A percentile compares a stretch with the other conserved stretches of the same genome.
Conservation (phyloP, 2,329 filamentous ascomycete species). For the Scytalidium sp. region DNA sequence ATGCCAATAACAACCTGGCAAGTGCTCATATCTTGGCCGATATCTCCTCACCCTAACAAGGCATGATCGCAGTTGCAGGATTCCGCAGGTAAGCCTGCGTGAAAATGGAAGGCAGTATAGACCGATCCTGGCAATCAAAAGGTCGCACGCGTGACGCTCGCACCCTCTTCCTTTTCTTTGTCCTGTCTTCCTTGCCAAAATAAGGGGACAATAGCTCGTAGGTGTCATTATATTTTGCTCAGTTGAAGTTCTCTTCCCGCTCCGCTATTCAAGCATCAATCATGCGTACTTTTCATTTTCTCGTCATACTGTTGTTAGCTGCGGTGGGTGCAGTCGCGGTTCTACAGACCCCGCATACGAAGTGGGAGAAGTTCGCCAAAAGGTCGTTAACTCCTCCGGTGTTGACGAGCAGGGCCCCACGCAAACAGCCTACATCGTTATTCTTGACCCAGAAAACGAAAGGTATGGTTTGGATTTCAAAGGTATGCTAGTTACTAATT, state of each 20-base stretch:
- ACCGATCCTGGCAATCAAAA: not conserved
- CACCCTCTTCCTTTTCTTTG: not conserved
- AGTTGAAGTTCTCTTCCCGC: not conserved
- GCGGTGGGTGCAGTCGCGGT: conserved; percentile 32
- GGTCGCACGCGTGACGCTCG: not conserved
- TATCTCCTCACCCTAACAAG: not conserved
- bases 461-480: conserved; percentile 7
- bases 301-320: conserved; percentile 8
- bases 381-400: conserved; percentile 6
- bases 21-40: not conserved
- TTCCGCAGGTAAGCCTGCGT: not conserved
- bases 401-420: conserved; percentile 9
- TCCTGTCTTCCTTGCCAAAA: not conserved
- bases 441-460: conserved; percentile 15
- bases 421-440: conserved; percentile 9
- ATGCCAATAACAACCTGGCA: not conserved
- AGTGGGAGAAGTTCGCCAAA: conserved; percentile 12
- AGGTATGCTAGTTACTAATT: not conserved
- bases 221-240: not conserved
- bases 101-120: not conserved
- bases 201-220: not conserved
- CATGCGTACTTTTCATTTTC: conserved; percentile 2
- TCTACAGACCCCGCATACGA: conserved; percentile 16
- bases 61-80: not conserved
- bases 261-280: not conserved